Conservation (phyloP, 257 asterid species). For the Agastache rugosa region DNA sequence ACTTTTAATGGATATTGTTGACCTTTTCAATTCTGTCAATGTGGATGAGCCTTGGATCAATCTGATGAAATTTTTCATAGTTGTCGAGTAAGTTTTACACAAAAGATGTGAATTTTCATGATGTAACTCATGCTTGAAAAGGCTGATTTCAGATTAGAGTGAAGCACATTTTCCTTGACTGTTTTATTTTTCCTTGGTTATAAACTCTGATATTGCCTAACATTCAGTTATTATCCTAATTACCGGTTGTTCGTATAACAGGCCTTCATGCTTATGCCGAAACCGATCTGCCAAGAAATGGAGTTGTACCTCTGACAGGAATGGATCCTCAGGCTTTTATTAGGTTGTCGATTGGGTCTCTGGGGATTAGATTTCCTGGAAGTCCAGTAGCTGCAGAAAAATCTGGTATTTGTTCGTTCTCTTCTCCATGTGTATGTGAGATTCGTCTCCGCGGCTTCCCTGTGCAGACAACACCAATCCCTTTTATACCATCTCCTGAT, state of each 20-base stretch:
- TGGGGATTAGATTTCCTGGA: conserved; percentile 75
- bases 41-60: neutral
- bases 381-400: conserved; percentile 52
- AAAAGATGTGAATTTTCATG: neutral
- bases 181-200: neutral
- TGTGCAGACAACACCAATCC: conserved; percentile 80
- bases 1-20: neutral
- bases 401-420: conserved; percentile 55
- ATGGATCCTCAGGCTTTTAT: conserved; percentile 98
- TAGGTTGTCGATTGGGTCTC: conserved; percentile 82
- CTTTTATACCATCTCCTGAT: conserved; percentile 77
- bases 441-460: conserved; percentile 98
- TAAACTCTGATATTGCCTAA: neutral
- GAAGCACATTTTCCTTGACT: neutral
- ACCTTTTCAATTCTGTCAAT: neutral
- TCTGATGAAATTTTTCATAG: conserved; percentile 2
- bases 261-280: conserved; percentile 17
- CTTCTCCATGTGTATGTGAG: conserved; percentile 85
- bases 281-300: conserved; percentile 46
- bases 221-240: conserved; percentile 31
- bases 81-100: neutral
- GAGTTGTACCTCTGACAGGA: conserved; percentile 48
- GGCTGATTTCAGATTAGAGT: neutral
- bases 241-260: conserved; percentile 24
- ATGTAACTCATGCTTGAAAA: neutral